Percentiles rank a stretch among this genome's conserved stretches.
Evolutionary conservation across 805 yeast genomes (phyloP).

Genomic region (Henningerozyma blattae): DNA sequence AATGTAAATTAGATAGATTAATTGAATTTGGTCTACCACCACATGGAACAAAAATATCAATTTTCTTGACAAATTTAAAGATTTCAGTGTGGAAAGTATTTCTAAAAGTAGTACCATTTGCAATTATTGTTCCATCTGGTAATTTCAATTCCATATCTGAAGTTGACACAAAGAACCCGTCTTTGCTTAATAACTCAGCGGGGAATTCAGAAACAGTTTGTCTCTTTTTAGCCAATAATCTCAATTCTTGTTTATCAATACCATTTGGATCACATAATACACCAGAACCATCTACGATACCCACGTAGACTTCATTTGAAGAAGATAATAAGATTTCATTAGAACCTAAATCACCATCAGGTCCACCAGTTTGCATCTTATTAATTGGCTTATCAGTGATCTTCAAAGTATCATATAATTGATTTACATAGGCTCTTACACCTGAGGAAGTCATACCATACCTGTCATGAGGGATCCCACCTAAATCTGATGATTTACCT

Average conservation of each 20-base stretch:
- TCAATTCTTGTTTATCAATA: slow-evolving; percentile 64
- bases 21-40: slow-evolving; percentile 98
- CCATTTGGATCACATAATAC: slow-evolving; percentile 89
- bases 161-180: slow-evolving; percentile 74
- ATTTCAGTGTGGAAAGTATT: slow-evolving; percentile 76
- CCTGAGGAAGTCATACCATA: slow-evolving; percentile 97
- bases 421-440: slow-evolving; percentile 83
- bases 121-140: slow-evolving; percentile 62
- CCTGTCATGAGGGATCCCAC: slow-evolving; percentile 97
- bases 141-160: slow-evolving; percentile 71
- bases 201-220: slow-evolving; percentile 64
- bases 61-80: slow-evolving; percentile 47
- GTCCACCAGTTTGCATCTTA: slow-evolving; percentile 97
- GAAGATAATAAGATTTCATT: slow-evolving; percentile 84
- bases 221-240: slow-evolving; percentile 68
- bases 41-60: slow-evolving; percentile 91
- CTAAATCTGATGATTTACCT: slow-evolving; percentile 82
- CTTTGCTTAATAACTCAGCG: slow-evolving; percentile 47
- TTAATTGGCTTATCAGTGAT: slow-evolving; percentile 46
- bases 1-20: slow-evolving; percentile 69
- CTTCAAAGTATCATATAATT: slow-evolving; percentile 67
- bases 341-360: slow-evolving; percentile 96
- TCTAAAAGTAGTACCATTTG: slow-evolving; percentile 83
- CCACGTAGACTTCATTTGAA: slow-evolving; percentile 67
- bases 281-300: slow-evolving; percentile 91